Evolutionary conservation across 2,329 filamentous ascomycete genomes (phyloP).

Genomic region (Daldinia sp.): DNA sequence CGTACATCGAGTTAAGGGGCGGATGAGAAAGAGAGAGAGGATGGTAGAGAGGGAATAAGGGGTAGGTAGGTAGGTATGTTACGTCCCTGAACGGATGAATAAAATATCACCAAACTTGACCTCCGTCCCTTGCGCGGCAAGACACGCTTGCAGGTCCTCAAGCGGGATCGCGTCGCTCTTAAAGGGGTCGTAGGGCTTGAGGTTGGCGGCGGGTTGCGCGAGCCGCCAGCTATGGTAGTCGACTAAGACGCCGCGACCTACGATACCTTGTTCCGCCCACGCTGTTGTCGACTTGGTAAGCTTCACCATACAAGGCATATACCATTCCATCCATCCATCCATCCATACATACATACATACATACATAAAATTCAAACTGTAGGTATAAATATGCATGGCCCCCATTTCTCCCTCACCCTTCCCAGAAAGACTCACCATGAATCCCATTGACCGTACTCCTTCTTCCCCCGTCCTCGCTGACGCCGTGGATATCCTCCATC

Average conservation of each 20-base stretch:
- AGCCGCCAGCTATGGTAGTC: slow-evolving; percentile 64
- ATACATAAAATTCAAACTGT: neutral
- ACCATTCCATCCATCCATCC: too few species aligned
- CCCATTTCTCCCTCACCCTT: too few species aligned
- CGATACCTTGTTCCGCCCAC: slow-evolving; percentile 66
- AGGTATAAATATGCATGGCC: neutral
- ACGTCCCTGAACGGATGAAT: slow-evolving; percentile 55
- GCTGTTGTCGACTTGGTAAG: slow-evolving; percentile 47
- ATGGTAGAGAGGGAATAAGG: neutral
- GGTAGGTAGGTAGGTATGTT: slow-evolving; percentile 35
- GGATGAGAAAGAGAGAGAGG: neutral
- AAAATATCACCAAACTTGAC: slow-evolving; percentile 66
- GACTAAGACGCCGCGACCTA: slow-evolving; percentile 66
- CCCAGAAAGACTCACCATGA: slow-evolving; percentile 44
- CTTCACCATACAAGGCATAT: neutral
- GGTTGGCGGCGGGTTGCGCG: slow-evolving; percentile 50
- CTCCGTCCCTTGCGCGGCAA: slow-evolving; percentile 60
- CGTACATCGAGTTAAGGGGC: neutral
- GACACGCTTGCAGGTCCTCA: slow-evolving; percentile 57
- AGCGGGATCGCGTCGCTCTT: slow-evolving; percentile 54
- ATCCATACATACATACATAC: too few species aligned
- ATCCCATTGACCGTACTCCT: slow-evolving; percentile 58
- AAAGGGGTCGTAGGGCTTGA: slow-evolving; percentile 52
- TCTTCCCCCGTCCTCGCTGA: slow-evolving; percentile 46
- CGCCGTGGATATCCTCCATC: slow-evolving; percentile 57